Evolutionary conservation across 805 yeast genomes (phyloP).

Genomic region (Helenozyma baotianmanensis): DNA sequence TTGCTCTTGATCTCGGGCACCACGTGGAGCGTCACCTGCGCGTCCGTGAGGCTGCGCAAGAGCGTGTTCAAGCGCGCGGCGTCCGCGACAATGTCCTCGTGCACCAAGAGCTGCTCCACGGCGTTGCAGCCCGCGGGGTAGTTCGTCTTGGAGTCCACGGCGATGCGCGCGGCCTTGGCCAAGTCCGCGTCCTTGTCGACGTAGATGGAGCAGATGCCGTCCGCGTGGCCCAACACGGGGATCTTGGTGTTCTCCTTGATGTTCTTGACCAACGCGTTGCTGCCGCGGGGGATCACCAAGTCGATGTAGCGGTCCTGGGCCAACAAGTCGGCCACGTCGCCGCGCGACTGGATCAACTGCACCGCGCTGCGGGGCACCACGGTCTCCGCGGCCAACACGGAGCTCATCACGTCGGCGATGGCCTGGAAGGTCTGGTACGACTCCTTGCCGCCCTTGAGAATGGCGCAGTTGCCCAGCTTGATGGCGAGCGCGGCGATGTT

Average conservation of each 20-base stretch:
- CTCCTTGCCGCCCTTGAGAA: conserved; percentile 96
- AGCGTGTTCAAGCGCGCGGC: conserved; percentile 19
- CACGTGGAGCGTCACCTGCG: conserved; percentile 72
- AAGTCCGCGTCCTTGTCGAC: conserved; percentile 75
- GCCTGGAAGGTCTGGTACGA: conserved; percentile 78
- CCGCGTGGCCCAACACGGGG: conserved; percentile 98
- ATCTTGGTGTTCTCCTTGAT: conserved; percentile 87
- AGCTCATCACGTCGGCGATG: conserved; percentile 68
- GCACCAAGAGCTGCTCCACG: conserved; percentile 76
- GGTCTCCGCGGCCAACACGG: conserved; percentile 53
- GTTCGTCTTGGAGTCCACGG: conserved; percentile 86
- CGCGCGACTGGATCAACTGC: conserved; percentile 84
- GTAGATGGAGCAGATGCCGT: conserved; percentile 90
- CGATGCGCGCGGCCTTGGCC: conserved; percentile 68
- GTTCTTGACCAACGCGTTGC: conserved; percentile 81
- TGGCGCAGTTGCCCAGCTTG: conserved; percentile 95
- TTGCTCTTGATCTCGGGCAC: conserved; percentile 45
- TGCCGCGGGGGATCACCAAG: conserved; percentile 96
- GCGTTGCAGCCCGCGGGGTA: conserved; percentile 99
- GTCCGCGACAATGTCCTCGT: conserved; percentile 35
- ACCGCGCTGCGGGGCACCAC: conserved; percentile 77
- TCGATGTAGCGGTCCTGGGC: conserved; percentile 87
- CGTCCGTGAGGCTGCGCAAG: conserved; percentile 44
- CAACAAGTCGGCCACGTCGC: conserved; percentile 81
- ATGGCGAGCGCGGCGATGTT: conserved; percentile 93